A percentile compares a stretch with the other conserved stretches of the same genome.
phyloP scores from a whole-genome alignment of 2,329 filamentous ascomycete genomes.

The Stagonosporopsis cucurbitacearum region DNA sequence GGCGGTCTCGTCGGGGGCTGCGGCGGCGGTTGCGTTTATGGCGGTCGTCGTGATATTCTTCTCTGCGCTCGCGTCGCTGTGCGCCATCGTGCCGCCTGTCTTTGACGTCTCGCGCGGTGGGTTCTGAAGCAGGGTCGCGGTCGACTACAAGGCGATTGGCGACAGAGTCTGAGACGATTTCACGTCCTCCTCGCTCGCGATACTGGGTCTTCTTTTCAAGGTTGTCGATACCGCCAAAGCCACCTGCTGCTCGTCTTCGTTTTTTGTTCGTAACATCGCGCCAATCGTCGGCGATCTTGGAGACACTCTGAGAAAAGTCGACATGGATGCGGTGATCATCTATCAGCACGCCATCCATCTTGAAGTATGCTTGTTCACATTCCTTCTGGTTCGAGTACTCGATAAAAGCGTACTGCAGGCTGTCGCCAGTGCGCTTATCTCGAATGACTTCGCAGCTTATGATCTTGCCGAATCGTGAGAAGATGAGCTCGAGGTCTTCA shows the following conservation, averaged over 20 bases:
- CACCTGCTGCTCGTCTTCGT: constrained; percentile 67
- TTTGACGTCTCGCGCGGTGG: constrained; percentile 18
- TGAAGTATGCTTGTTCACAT: constrained; percentile 95
- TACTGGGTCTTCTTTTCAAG: constrained; percentile 94
- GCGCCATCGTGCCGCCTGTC: constrained; percentile 50
- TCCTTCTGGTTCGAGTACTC: constrained; percentile 93
- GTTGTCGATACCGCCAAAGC: constrained; percentile 88
- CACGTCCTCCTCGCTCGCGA: constrained; percentile 39
- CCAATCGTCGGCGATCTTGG: constrained; percentile 88
- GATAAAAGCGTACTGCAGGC: constrained; percentile 96
- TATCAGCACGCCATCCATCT: constrained; percentile 97
- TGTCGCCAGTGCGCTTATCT: constrained; percentile 92
- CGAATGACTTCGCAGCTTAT: constrained; percentile 95
- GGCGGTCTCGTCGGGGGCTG: constrained; percentile 40
- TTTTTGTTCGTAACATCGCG: constrained; percentile 84
- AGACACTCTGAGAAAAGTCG: constrained; percentile 95
- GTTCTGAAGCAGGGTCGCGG: constrained; percentile 23
- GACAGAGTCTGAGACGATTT: constrained; percentile 42
- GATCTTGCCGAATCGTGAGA: constrained; percentile 94
- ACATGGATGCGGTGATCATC: constrained; percentile 98
- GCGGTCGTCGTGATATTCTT: constrained; percentile 49
- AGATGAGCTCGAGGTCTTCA: constrained; percentile 93
- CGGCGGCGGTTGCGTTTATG: constrained; percentile 47
- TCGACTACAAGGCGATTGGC: constrained; percentile 43
- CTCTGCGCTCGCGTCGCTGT: constrained; percentile 37